Base-by-base conservation (phyloP, 1,284 basidiomycete species). In the Jaminaea rosea region DNA sequence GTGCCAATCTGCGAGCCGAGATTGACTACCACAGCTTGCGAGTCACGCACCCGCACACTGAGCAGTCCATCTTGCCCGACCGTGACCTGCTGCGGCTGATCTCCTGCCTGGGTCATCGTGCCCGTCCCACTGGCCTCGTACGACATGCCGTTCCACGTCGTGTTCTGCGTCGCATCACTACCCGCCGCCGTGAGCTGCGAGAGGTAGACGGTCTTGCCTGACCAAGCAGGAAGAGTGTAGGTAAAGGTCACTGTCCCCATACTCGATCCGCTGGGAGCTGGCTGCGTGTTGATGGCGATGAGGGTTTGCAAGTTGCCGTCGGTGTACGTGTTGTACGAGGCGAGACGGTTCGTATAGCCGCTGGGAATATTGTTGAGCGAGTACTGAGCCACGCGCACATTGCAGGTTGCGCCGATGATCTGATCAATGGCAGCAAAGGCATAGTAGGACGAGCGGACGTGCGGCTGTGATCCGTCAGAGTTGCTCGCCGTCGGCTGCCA, bases 341-440 rank as follows among this genome's bases (percentile, higher is more conserved):
- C 49, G 10, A 64, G 58, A 10, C 60, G 57, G 47, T 64, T 57
- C 31, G 31, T 49, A 49, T 66, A 66, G 13, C 23, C 34, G 17
- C 29, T 27, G 0, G 63, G 62, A 3, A 36, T 23, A 27, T 55
- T 59, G 52, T 21, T 56, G 34, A 66, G 24, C 5, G 50, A 19
- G 28, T 62, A 34, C 27, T 50, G 50, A 1, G 57, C 59, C 21
- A 67, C 47, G 31, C 42, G 37, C 9, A 54, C 37, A 27, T 64
- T 55, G 58, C 64, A 67, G 21, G 49, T 55, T 7, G 59, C 53
- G 11, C 64, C 64, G 37, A 64, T 56, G 48, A 60, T 47, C 58
- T 64, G 62, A n/a, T 50, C 53, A 45, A 63, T 58, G 11, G 64
- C 64, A 34, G 62, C 64, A 54, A 55, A 67, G 9, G 64, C 64